These are phyloP conservation scores for Sonneratia alba DNA, from an alignment of 345 rosid genomes.

Conservation along the genomic window DNA sequence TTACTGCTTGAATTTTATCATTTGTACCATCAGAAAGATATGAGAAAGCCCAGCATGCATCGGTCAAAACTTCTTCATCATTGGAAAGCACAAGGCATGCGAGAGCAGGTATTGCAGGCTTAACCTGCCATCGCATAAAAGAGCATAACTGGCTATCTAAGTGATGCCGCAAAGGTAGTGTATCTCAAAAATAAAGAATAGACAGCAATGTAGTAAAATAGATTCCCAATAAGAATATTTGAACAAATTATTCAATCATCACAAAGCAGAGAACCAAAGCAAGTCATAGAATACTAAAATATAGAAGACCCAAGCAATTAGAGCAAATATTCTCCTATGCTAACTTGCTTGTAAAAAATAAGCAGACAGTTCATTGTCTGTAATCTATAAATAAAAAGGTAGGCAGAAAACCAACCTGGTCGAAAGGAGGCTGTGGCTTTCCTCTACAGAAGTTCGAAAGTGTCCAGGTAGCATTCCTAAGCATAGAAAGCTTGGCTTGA, in stretches of 20 bases:
- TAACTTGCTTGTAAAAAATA: background rate
- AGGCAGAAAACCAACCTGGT: slow-evolving; percentile 37
- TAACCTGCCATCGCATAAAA: slow-evolving; percentile 33
- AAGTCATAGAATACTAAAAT: background rate
- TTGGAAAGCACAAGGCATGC: slow-evolving; percentile 52
- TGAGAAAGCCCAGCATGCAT: slow-evolving; percentile 83
- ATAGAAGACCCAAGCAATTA: background rate
- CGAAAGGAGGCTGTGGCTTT: slow-evolving; percentile 69
- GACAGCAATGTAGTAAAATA: background rate
- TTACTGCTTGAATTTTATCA: slow-evolving; percentile 71
- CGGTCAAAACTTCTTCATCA: slow-evolving; percentile 80
- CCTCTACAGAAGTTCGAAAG: slow-evolving; percentile 81
- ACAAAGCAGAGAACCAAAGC: background rate
- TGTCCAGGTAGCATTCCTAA: slow-evolving; percentile 87
- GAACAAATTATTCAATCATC: background rate
- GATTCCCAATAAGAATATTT: background rate
- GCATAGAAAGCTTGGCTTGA: slow-evolving; percentile 67
- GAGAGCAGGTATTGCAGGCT: slow-evolving; percentile 68
- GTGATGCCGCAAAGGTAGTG: background rate
- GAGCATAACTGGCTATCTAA: background rate
- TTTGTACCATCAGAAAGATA: slow-evolving; percentile 76
- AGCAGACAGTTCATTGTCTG: background rate
- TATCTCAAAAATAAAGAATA: background rate
- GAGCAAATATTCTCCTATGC: background rate
- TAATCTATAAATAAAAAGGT: background rate